Evolutionary conservation across 2,329 filamentous ascomycete genomes (phyloP), one percentile per base, ranked within the genome.

Genomic region (Penicillium sp.): DNA sequence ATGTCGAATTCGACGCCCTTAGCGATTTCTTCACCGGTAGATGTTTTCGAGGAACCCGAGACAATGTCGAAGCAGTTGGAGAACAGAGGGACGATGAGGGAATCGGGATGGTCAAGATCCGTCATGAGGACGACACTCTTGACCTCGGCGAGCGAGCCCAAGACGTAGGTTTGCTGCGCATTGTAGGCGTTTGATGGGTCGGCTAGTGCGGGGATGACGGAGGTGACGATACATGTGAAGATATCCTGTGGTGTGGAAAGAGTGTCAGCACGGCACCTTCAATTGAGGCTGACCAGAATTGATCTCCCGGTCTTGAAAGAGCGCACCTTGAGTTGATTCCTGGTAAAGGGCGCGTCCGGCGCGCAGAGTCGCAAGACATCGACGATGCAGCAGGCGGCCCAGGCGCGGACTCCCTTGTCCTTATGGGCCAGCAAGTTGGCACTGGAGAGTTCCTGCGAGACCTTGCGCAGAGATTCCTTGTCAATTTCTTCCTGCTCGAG

Each of bases 1-100:
- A 99, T 90, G 68, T 94, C 88, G 65, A 91, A 91, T 70, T 97
- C 91, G 50, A 97, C 90, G 71, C 96, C 94, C 75, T 96, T 96
- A 52, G 90, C 88, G 40, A 97, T 81, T 61, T 91, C 86, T 61
- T 96, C 91, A 29, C 89, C 90, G 0, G 85, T 85, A 4, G 86
- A 82, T 13, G 86, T 82, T 65, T 89, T 92, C 9, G 88, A 85
- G 3, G 87, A 87, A 1, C 85, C 85, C 0, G 91, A 92, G 37
- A 97, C 84, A 29, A 94, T 91, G 70, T 99, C 95, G 71, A 99
- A 99, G 63, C 93, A 91, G 43, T 84, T 85, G 21, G 87, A 89
- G 73, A 97, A 99, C 3, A 99, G 82, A 40, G 88, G 84, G 7
- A 90, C 77, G 21, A 95, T 85, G 37, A 97, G 82, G 24, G 85